Evolutionary conservation across 345 rosid genomes (phyloP).

Genomic region (Balakata baccata): DNA sequence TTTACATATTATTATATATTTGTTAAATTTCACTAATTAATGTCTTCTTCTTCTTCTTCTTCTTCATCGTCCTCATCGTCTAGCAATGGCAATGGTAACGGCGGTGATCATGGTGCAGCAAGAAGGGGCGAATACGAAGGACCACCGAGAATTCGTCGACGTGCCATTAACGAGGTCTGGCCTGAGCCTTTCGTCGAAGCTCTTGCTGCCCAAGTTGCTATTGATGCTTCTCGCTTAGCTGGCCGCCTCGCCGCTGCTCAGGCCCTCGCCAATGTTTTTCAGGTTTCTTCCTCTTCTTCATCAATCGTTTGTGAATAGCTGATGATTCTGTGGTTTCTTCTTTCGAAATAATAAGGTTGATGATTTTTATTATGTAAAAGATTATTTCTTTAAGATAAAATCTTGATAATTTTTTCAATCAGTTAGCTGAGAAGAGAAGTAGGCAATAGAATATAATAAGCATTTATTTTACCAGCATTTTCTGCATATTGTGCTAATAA

Average conservation of each 20-base stretch:
- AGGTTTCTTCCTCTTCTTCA: conserved; percentile 37
- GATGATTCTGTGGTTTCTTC: no score
- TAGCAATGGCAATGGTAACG: conserved; percentile 20
- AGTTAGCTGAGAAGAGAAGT: conserved; percentile 2
- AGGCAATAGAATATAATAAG: conserved; percentile 12
- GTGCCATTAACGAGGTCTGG: conserved; percentile 66
- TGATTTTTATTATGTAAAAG: background rate
- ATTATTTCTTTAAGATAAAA: background rate
- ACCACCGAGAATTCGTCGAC: conserved; percentile 54
- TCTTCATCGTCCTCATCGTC: conserved; percentile 31
- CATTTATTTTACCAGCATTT: background rate
- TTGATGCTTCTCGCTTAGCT: conserved; percentile 44
- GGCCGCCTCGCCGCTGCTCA: conserved; percentile 76
- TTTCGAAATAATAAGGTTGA: background rate
- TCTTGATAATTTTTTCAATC: conserved; percentile 6
- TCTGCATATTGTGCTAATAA: conserved; percentile 7
- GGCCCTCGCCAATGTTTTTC: conserved; percentile 68
- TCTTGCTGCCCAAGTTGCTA: conserved; percentile 70
- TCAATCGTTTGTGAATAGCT: no score
- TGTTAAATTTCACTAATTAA: background rate
- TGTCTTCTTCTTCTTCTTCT: conserved; percentile 30
- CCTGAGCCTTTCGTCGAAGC: conserved; percentile 90
- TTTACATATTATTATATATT: background rate
- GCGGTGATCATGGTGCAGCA: conserved; percentile 20
- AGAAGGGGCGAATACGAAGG: conserved; percentile 49